Evolutionary conservation across 805 yeast species (phyloP), one percentile per base, ranked within the genome.

Genomic region (Schwanniomyces sp.): DNA sequence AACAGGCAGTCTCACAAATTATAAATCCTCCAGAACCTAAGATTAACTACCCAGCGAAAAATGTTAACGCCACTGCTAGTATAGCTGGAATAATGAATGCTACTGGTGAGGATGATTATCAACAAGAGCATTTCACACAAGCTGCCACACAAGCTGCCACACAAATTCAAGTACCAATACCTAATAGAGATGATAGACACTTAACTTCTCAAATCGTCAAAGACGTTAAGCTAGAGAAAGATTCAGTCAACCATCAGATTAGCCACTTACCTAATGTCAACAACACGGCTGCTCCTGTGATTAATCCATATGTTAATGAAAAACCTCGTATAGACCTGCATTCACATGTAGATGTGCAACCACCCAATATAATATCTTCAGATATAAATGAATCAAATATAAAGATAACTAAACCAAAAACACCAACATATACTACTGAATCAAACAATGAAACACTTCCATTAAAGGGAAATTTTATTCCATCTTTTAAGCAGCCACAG

Each of bases 401-500:
- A 9, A 18, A 7, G 8, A 10, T 2, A 37, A 12, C 40, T 18
- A 12, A 21, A 14, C 14, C 8, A 6, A 24, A 24, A 11, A 18
- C 10, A 7, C 12, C 14, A 18, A 5, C 14, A 9, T 14, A 2
- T 37, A 7, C 27, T 10, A 14, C 21, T 2, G 40, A 24, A 37
- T 26, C 40, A 18, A 37, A 4, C 21, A 18, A 24, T 6, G 40
- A 40, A 11, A 17, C 8, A 1, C 34, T 34, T 7, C 40, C 40
- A 7, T 17, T 26, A 7, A 40, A 45, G 34, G 40, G 48, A 7
- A 41, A 25, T 34, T 40, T 40, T 18, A 26, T 26, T 7, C 40
- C 34, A 27, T 8, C 41, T 9, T 8, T 26, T 5, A 40, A 55
- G 34, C 52, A 69, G 18, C 57, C 70, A 9, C 53, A 55, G 14